These are phyloP conservation scores for Cajanus cajan DNA, from an alignment of 306 rosid genomes.

Conservation along the genomic window DNA sequence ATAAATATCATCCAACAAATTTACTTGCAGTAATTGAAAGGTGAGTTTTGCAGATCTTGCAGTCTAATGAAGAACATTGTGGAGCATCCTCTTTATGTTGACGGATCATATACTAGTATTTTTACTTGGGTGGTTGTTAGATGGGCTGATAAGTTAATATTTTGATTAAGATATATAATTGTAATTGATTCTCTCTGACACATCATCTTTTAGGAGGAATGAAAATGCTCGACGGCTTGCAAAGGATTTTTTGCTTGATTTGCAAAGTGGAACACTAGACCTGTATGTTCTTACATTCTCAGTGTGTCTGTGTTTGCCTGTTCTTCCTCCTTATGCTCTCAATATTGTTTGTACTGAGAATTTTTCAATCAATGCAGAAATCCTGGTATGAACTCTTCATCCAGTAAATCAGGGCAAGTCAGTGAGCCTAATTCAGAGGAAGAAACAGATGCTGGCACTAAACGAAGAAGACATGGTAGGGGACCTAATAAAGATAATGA, in stretches of 20 bases:
- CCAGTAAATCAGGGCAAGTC: slow-evolving; percentile 68
- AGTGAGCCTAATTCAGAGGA: slow-evolving; percentile 95
- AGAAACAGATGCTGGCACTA: slow-evolving; percentile 71
- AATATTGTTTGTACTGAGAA: slow-evolving; percentile 16
- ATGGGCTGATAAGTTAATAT: not conserved
- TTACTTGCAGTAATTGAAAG: slow-evolving; percentile 82
- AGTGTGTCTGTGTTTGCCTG: not conserved
- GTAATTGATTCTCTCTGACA: slow-evolving; percentile 14
- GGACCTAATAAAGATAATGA: slow-evolving; percentile 74
- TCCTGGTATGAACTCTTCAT: slow-evolving; percentile 66
- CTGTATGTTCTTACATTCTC: slow-evolving; percentile 53
- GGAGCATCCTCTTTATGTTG: slow-evolving; percentile 5
- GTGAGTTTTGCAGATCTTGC: slow-evolving; percentile 45
- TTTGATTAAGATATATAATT: slow-evolving; percentile 14
- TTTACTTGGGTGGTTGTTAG: slow-evolving; percentile 1
- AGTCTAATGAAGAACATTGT: slow-evolving; percentile 5
- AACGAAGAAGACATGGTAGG: slow-evolving; percentile 78
- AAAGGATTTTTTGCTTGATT: slow-evolving; percentile 83
- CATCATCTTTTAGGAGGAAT: slow-evolving; percentile 76
- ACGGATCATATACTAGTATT: slow-evolving; percentile 2
- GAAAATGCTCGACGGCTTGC: slow-evolving; percentile 81
- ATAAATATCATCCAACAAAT: slow-evolving; percentile 97
- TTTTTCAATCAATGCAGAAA: slow-evolving; percentile 51
- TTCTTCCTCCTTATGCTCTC: not conserved
- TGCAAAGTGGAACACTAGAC: slow-evolving; percentile 87